These are phyloP conservation scores for Cutaneotrichosporon dermatis DNA, from an alignment of 1,284 basidiomycete species.

Conservation along the genomic window DNA sequence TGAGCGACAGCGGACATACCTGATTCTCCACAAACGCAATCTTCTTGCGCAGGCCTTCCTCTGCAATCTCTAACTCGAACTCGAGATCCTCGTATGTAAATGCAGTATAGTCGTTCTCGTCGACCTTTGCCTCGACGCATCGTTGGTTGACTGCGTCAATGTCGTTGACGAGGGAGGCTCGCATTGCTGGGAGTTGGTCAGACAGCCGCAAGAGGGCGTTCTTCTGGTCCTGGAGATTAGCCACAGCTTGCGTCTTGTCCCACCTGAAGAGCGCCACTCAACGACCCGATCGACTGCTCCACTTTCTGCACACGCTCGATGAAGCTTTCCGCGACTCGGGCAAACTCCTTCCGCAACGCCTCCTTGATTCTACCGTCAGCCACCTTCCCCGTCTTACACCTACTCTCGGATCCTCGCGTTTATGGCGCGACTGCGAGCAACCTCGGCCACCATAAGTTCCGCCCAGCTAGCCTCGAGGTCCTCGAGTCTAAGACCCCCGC, in stretches of 20 bases:
- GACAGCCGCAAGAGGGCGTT: constrained; percentile 28
- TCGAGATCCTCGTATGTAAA: constrained; percentile 84
- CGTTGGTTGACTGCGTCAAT: constrained; percentile 57
- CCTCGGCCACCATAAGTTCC: constrained; percentile 67
- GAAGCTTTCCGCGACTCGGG: constrained; percentile 77
- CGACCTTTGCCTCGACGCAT: constrained; percentile 85
- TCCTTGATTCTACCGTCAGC: constrained; percentile 73
- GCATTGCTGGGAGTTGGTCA: constrained; percentile 29
- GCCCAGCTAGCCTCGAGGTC: constrained; percentile 81
- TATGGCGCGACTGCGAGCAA: constrained; percentile 71
- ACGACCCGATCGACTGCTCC: constrained; percentile 68
- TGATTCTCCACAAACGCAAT: constrained; percentile 95
- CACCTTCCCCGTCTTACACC: constrained; percentile 36
- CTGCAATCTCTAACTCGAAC: constrained; percentile 81
- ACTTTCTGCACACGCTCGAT: constrained; percentile 66
- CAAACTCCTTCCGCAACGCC: constrained; percentile 73
- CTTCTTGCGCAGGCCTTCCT: constrained; percentile 79
- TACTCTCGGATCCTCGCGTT: constrained; percentile 88
- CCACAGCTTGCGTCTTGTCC: constrained; percentile 12
- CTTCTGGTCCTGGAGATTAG: constrained; percentile 39
- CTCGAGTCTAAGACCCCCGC: constrained; percentile 61
- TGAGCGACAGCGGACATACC: constrained; percentile 48
- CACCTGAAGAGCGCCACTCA: constrained; percentile 76
- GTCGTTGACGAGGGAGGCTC: constrained; percentile 25
- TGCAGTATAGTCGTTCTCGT: constrained; percentile 94